phyloP scores from a whole-genome alignment of 2,329 filamentous ascomycete genomes.

The Penicillium sp. region DNA sequence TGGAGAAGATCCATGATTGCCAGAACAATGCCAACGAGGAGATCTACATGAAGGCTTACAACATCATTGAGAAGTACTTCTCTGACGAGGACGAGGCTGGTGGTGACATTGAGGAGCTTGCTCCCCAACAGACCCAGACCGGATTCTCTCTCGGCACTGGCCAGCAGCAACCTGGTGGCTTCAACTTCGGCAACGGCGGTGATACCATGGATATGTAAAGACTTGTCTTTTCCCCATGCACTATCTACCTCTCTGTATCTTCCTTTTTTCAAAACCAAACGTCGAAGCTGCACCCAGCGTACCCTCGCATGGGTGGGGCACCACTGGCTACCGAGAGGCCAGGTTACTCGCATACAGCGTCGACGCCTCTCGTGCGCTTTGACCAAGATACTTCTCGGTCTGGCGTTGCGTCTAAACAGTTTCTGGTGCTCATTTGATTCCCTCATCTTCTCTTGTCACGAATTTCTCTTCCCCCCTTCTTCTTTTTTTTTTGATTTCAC shows the following conservation, averaged over 20 bases:
- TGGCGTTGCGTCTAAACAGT: slow-evolving; percentile 2
- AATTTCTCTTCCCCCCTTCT: slow-evolving; percentile 15
- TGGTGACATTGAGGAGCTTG: slow-evolving; percentile 77
- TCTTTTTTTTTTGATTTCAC: slow-evolving; percentile 33
- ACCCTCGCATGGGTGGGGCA: neutral
- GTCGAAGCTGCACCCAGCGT: slow-evolving; percentile 6
- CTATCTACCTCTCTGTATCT: neutral
- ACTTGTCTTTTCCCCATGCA: neutral
- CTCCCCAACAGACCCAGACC: slow-evolving; percentile 68
- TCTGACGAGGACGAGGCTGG: slow-evolving; percentile 89
- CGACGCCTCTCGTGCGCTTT: neutral
- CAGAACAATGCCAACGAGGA: slow-evolving; percentile 99
- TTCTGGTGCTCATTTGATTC: slow-evolving; percentile 12
- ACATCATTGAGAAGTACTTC: slow-evolving; percentile 99
- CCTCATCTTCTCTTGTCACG: slow-evolving; percentile 17
- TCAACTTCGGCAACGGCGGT: slow-evolving; percentile 82
- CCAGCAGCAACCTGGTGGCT: slow-evolving; percentile 70
- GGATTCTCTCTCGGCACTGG: slow-evolving; percentile 69
- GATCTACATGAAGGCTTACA: slow-evolving; percentile 99
- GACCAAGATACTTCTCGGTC: neutral
- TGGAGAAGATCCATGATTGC: slow-evolving; percentile 99
- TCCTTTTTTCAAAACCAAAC: neutral
- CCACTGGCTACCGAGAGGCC: neutral
- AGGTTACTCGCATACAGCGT: neutral
- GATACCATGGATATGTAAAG: slow-evolving; percentile 74